These are phyloP conservation scores for Leptographium lundbergii DNA, from an alignment of 2,329 filamentous ascomycete genomes.

Conservation along the genomic window DNA sequence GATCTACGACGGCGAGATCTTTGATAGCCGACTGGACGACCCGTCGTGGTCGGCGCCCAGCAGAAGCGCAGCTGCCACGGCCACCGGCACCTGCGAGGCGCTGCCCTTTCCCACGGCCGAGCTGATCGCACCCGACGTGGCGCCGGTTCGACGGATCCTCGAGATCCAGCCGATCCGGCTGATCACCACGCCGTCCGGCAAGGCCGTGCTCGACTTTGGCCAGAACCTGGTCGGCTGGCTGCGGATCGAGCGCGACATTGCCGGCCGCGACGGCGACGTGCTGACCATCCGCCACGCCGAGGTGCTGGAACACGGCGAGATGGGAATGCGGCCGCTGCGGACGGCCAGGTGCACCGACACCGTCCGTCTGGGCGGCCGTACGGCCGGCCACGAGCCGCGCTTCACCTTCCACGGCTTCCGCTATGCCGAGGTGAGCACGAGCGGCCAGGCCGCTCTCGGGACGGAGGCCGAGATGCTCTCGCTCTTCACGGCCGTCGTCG, in stretches of 20 bases:
- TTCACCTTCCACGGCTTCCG: slow-evolving; percentile 43
- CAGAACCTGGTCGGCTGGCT: slow-evolving; percentile 45
- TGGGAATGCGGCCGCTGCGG: slow-evolving; percentile 28
- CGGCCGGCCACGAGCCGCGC: slow-evolving; percentile 27
- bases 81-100: slow-evolving; percentile 5
- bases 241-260: slow-evolving; percentile 17
- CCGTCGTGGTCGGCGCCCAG: not conserved
- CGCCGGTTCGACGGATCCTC: slow-evolving; percentile 29
- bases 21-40: slow-evolving; percentile 25
- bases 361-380: slow-evolving; percentile 16
- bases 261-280: slow-evolving; percentile 22
- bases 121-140: slow-evolving; percentile 27
- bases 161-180: slow-evolving; percentile 18
- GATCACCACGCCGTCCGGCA: slow-evolving; percentile 24
- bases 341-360: slow-evolving; percentile 28
- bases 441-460: slow-evolving; percentile 1
- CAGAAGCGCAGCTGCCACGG: no score
- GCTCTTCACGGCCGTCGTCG: slow-evolving; percentile 19
- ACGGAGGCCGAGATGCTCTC: no score
- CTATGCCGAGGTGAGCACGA: slow-evolving; percentile 18
- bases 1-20: slow-evolving; percentile 41
- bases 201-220: slow-evolving; percentile 42
- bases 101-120: slow-evolving; percentile 17
- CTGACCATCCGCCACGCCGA: slow-evolving; percentile 38
- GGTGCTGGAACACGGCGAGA: slow-evolving; percentile 36